Conservation (phyloP, 192 early-diverging fungal genomes). For the Coemansia sp. region DNA sequence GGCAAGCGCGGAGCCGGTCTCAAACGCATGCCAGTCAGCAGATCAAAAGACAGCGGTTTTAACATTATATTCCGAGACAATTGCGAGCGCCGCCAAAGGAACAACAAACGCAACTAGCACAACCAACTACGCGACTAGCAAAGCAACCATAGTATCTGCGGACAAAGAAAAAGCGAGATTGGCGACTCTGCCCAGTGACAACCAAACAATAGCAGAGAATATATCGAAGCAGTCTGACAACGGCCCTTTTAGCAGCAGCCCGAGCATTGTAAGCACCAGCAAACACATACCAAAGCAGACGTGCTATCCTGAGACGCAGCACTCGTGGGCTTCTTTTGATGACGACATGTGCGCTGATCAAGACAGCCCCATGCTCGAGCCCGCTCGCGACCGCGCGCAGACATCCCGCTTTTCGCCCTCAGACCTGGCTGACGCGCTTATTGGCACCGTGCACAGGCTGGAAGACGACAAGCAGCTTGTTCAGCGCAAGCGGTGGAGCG, state of each 20-base stretch:
- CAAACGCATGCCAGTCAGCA: background rate
- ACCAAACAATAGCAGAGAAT: conserved; percentile 14
- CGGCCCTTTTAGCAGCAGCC: background rate
- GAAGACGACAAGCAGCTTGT: conserved; percentile 46
- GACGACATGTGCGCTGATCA: conserved; percentile 5
- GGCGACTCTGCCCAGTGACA: background rate
- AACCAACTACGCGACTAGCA: background rate
- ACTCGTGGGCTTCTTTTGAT: conserved; percentile 1
- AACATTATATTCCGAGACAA: too few relatives aligned
- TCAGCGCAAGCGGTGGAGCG: conserved; percentile 65
- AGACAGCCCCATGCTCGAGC: conserved; percentile 9
- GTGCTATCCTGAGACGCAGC: conserved; percentile 15
- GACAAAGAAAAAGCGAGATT: conserved; percentile 5
- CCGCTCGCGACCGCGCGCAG: conserved; percentile 6
- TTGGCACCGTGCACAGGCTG: conserved; percentile 46
- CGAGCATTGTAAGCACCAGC: conserved; percentile 5
- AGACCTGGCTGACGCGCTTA: conserved; percentile 43
- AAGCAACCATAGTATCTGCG: too few relatives aligned
- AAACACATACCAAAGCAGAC: background rate
- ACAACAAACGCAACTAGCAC: background rate
- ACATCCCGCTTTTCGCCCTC: conserved; percentile 29
- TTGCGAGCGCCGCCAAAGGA: too few relatives aligned
- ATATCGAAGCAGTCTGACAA: conserved; percentile 7
- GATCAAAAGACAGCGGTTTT: too few relatives aligned
- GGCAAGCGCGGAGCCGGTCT: background rate